Evolutionary conservation across 805 yeast species (phyloP), one percentile per base, ranked within the genome.

Genomic region (Wickerhamiella dianesei): DNA sequence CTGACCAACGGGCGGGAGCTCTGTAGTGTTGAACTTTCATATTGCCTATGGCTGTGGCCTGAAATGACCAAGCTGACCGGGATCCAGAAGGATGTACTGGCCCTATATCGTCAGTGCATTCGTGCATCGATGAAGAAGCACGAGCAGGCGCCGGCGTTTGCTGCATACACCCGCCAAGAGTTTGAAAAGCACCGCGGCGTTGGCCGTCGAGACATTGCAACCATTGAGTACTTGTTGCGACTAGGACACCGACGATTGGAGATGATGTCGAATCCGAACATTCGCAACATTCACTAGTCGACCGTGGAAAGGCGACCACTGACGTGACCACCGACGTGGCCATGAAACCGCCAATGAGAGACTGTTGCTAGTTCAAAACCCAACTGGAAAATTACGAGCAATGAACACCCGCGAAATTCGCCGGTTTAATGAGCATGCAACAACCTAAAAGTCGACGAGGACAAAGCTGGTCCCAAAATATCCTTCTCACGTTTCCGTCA

Each of bases 181-280:
- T 89, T 88, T 61, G 65, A 58, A 14, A 76, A 77, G 54, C 69
- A 78, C 59, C 65, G 69, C 44, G 45, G 46, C 16, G 64, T 88
- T 9, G 76, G 82, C 35, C 79, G 82, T 61, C 80, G 83, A 55
- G 94, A 85, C 53, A 88, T 88, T 61, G 71, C 80, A 40, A 82
- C 95, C 1, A 77, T 88, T 40, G 97, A 88, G 60, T 87, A 88
- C 63, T 68, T 89, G 36, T 63, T 88, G 37, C 69, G 97, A 49
- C 71, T 74, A 2, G 97, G 97, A 3, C 70, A 74, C 51, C 77
- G 79, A 58, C 70, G 82, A 56, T 69, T 73, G 44, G 94, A 86
- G 51, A 75, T 79, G 76, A 82, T 79, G 54, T 75, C 80, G 54
- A 74, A 77, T 52, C 77, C 83, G 1, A 77, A 74, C 45, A 78